Evolutionary conservation across 192 early-diverging fungal species (phyloP).

Genomic region (Backusella tarrabulga): DNA sequence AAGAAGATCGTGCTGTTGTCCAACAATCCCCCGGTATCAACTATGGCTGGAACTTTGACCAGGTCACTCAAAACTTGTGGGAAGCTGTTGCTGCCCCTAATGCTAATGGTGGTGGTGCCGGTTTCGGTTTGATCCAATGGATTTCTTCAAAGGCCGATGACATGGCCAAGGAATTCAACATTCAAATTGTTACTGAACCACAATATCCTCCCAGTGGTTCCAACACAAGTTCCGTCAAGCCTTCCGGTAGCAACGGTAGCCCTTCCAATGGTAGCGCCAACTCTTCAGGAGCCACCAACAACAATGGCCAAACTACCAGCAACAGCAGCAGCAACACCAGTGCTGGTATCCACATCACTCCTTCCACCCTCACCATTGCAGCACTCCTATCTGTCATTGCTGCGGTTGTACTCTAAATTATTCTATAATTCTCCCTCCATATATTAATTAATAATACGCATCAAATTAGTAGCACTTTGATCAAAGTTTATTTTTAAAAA

Average conservation of each 20-base stretch:
- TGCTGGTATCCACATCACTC: neutral
- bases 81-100: slow-evolving; percentile 14
- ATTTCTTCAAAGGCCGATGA: slow-evolving; percentile 31
- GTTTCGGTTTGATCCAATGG: slow-evolving; percentile 44
- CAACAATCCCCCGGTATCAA: slow-evolving; percentile 50
- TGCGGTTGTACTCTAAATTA: slow-evolving; percentile 8
- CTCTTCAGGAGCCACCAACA: neutral
- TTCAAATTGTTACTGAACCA: slow-evolving; percentile 9
- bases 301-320: neutral
- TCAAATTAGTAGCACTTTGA: neutral
- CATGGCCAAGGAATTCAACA: slow-evolving; percentile 20
- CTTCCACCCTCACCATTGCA: slow-evolving; percentile 2
- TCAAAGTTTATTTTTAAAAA: neutral
- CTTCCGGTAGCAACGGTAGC: slow-evolving; percentile 3
- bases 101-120: slow-evolving; percentile 34
- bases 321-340: neutral
- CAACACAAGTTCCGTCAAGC: neutral
- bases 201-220: neutral
- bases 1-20: slow-evolving; percentile 41
- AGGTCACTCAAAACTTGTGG: slow-evolving; percentile 39
- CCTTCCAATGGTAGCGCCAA: neutral
- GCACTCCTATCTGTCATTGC: slow-evolving; percentile 1
- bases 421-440: neutral
- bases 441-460: neutral
- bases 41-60: slow-evolving; percentile 38